phyloP scores from a whole-genome alignment of 2,329 filamentous ascomycete genomes.

The Exophiala oligosperma region DNA sequence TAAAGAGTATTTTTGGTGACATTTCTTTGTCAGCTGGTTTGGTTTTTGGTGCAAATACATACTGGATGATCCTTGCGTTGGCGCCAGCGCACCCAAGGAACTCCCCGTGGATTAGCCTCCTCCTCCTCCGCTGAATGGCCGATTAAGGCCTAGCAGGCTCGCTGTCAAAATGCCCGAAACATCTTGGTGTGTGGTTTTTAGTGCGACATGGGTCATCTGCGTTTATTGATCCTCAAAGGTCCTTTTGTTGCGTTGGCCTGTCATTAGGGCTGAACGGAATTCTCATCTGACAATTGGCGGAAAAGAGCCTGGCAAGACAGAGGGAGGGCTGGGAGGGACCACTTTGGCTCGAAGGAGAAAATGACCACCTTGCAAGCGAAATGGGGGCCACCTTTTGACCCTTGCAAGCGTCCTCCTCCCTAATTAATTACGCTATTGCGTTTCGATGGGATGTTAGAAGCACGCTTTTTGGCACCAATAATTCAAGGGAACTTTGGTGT shows the following conservation, averaged over 20 bases:
- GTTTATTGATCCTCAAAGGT: constrained; percentile 16
- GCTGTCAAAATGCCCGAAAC: constrained; percentile 9
- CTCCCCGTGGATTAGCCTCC: background rate
- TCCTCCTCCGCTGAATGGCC: background rate
- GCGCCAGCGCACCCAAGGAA: background rate
- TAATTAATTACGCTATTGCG: too few species aligned
- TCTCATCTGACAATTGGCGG: constrained; percentile 14
- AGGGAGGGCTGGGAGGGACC: background rate
- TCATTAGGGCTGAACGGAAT: constrained; percentile 23
- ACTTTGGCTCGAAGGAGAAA: constrained; percentile 13
- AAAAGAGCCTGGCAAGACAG: background rate
- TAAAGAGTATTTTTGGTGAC: constrained; percentile 16
- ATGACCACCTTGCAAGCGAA: background rate
- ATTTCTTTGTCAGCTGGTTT: constrained; percentile 15
- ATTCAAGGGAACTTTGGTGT: too few species aligned
- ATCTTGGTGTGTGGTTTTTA: background rate
- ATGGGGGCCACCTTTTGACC: background rate
- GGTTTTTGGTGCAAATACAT: background rate
- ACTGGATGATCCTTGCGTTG: constrained; percentile 16
- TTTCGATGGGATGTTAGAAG: too few species aligned
- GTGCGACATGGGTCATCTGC: background rate
- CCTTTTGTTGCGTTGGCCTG: constrained; percentile 5
- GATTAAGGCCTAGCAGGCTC: constrained; percentile 1
- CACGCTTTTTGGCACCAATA: too few species aligned
- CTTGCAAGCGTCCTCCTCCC: too few species aligned